These are phyloP conservation scores for Aeschynomene evenia DNA, from an alignment of 306 rosid genomes.

Conservation along the genomic window DNA sequence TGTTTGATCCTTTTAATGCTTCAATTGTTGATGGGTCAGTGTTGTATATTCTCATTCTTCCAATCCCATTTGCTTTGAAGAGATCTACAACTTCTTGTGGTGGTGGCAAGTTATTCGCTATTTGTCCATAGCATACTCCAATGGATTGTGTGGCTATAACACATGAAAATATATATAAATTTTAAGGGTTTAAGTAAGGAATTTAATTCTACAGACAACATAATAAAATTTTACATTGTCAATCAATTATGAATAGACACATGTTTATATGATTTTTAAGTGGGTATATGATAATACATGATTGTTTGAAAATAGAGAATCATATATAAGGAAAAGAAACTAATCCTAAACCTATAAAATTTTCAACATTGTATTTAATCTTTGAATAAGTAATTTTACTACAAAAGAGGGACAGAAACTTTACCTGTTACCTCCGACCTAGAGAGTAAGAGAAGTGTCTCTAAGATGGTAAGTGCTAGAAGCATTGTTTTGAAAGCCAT, in stretches of 20 bases:
- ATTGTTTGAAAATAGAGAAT: too few relatives aligned
- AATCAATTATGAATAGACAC: too few relatives aligned
- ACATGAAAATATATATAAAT: too few relatives aligned
- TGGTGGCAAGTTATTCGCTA: constrained; percentile 30
- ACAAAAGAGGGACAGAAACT: neutral
- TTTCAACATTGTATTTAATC: too few relatives aligned
- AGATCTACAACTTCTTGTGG: constrained; percentile 35
- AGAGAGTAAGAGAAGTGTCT: neutral
- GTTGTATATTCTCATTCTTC: constrained; percentile 43
- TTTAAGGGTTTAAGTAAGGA: too few relatives aligned
- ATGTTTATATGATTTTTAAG: too few relatives aligned
- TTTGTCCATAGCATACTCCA: constrained; percentile 48
- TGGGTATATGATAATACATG: too few relatives aligned
- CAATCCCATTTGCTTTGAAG: constrained; percentile 36
- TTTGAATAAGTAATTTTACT: too few relatives aligned
- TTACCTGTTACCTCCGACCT: neutral
- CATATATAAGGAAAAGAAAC: neutral
- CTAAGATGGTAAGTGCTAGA: neutral
- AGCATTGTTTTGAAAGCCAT: neutral
- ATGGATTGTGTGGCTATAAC: constrained; percentile 32
- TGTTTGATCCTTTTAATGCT: constrained; percentile 53
- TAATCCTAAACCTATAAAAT: too few relatives aligned
- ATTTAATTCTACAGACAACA: too few relatives aligned
- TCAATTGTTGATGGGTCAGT: constrained; percentile 33
- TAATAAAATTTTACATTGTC: too few relatives aligned